Percentiles rank a stretch among this genome's conserved stretches.
Evolutionary conservation across 2,329 filamentous ascomycete genomes (phyloP).

Genomic region (Claviceps capensis): DNA sequence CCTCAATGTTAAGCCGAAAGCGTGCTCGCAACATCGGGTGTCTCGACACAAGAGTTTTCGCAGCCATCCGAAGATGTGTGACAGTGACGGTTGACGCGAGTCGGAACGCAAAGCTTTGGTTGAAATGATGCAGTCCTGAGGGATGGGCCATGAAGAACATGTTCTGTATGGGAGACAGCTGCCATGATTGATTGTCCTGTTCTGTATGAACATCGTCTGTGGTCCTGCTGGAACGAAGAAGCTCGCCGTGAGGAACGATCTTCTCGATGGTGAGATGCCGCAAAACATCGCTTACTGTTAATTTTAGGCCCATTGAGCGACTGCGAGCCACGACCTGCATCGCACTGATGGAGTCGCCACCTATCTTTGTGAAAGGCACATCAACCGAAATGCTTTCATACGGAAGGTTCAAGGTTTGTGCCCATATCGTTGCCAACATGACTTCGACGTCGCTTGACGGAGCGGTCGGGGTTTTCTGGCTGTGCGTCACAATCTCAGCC

Average conservation of each 20-base stretch:
- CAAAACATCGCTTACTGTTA: constrained; percentile 21
- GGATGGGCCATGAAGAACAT: neutral
- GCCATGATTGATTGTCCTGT: neutral
- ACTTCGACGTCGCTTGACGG: neutral
- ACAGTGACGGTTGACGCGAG: neutral
- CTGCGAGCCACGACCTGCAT: constrained; percentile 29
- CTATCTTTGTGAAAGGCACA: neutral
- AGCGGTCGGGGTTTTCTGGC: neutral
- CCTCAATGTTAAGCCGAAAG: constrained; percentile 9
- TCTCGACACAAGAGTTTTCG: constrained; percentile 14
- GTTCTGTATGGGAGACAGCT: neutral
- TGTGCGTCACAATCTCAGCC: neutral
- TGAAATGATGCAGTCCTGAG: constrained; percentile 23
- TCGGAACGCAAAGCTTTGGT: constrained; percentile 28
- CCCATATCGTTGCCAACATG: neutral
- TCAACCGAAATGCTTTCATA: neutral
- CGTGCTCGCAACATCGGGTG: constrained; percentile 24
- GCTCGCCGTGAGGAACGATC: neutral
- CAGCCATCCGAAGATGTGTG: constrained; percentile 5
- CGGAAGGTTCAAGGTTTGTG: neutral
- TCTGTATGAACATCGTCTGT: neutral
- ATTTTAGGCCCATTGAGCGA: constrained; percentile 14
- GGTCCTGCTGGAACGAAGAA: neutral
- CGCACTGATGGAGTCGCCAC: constrained; percentile 26
- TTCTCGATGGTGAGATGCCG: constrained; percentile 2